Evolutionary conservation across 176 grass and related monocot species (phyloP).

Genomic region (Olyra latifolia): DNA sequence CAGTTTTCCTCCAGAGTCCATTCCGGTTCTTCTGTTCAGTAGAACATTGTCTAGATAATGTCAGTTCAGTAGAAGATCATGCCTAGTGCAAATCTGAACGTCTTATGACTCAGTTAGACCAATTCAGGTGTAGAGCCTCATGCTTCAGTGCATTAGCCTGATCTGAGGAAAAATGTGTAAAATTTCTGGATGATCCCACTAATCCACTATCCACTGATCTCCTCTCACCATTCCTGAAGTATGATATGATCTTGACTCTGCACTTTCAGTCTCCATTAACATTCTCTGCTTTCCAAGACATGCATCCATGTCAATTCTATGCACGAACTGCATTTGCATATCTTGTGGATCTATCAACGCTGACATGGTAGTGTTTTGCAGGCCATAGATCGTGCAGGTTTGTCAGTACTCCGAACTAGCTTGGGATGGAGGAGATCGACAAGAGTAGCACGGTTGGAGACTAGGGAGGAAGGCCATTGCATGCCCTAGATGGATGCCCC

Average conservation of each 20-base stretch:
- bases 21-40: background rate
- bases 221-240: no score
- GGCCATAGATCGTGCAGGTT: constrained; percentile 44
- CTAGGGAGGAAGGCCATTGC: constrained; percentile 26
- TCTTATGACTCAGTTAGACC: no score
- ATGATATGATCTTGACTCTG: no score
- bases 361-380: constrained; percentile 4
- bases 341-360: background rate
- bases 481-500: background rate
- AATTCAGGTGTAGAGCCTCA: background rate
- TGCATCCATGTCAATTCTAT: no score
- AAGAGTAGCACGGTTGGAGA: background rate
- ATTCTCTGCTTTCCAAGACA: no score
- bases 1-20: background rate
- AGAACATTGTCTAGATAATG: no score
- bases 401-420: constrained; percentile 17
- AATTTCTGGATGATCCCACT: background rate
- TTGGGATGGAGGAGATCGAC: background rate
- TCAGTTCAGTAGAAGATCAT: no score
- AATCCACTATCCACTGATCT: no score
- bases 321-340: no score
- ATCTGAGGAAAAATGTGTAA: background rate
- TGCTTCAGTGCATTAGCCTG: background rate
- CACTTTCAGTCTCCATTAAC: no score
- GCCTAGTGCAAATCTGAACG: background rate